Base-by-base conservation (phyloP, 352 stramenopile genomes). In the Phytopythium vexans region DNA sequence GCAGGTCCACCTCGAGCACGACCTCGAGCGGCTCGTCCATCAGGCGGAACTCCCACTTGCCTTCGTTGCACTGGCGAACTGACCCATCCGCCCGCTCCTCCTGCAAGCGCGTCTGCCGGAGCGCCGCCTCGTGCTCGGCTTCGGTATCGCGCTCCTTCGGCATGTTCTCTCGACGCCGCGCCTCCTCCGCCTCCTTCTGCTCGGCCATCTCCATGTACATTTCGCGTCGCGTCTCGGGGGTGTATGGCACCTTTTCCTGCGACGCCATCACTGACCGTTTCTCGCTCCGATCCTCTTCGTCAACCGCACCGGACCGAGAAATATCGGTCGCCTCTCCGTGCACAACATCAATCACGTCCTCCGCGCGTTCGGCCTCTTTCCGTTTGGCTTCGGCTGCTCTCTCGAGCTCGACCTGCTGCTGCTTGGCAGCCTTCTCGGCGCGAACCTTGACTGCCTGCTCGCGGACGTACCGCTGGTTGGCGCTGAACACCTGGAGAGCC, bases 171-270 rank as follows among this genome's bases (percentile, higher is more conserved):
- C 74, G 80, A 49, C 90, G 70, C 33, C 80, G 72, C 39, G 85
- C 80, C 33, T 97, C 87, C 57, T 98, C 94, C 46, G 96, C 88
- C 51, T 82, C 69, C 52, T 98, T 98, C 66, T 98, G 90, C 56
- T 97, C 86, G 0, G 93, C 89, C 62, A 97, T 67, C 56, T 98
- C 94, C 62, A 92, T 72, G 64, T 97, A 97, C 67, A 98, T 97
- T 40, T 92, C 79, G 27, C 71, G 66, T 10, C 70, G 61, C 4
- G 72, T 84, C 38, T 81, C 56, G n/a, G 78, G 78, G 1, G 76
- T 92, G 46, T 89, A 87, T 14, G 78, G 75, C 8, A 84, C 62
- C 48, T 87, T 83, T 37, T 90, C 78, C 7, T 77, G 54, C 10
- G 70, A 77, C 6, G 66, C 55, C 46, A 83, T 60, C 14, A 77